Evolutionary conservation across 1,284 basidiomycete genomes (phyloP), one percentile per base, ranked within the genome.

Genomic region (Cronartium quercuum): DNA sequence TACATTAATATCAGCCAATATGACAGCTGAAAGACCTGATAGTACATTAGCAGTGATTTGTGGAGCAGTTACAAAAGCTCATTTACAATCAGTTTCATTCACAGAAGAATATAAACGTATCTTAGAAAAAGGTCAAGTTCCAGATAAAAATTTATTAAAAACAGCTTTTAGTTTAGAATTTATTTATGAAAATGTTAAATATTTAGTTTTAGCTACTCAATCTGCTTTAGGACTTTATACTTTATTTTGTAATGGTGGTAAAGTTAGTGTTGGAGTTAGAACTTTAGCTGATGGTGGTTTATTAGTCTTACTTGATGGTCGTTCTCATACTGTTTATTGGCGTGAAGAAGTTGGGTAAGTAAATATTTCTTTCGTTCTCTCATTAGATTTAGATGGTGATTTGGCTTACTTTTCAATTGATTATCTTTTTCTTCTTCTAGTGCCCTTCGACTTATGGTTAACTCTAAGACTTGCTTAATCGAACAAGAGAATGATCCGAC

Each of bases 401-500:
- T 10, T 37, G 34, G 9, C 6, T 9, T 47, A 4, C 9, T 51
- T n/a, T 63, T 24, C 1, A 42, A 37, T 34, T 24, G 51, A 35
- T 38, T 24, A 34, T 44, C 34, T 34, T 37, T 18, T 18, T n/a
- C 2, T 34, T 58, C 10, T 24, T 47, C 15, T 34, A 75, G 73
- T 15, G 73, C 73, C 21, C 75, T 76, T 61, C 75, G 75, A 24
- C 44, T 76, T 51, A 69, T 71, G 68, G 67, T 76, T n/a, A 67
- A 82, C 78, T 87, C 92, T 77, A 96, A 97, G 86, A 98, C 96
- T 37, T 96, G 94, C 83, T 86, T 97, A 83, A 95, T 99, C 79
- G 96, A 98, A 84, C 94, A 98, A 83, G 96, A 98, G 86, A 97
- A 97, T 80, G 96, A 99, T 82, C 96, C 96, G 6, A 98, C 96